Conservation (phyloP, 2,329 filamentous ascomycete genomes). For the Trichoderma koningiopsis region DNA sequence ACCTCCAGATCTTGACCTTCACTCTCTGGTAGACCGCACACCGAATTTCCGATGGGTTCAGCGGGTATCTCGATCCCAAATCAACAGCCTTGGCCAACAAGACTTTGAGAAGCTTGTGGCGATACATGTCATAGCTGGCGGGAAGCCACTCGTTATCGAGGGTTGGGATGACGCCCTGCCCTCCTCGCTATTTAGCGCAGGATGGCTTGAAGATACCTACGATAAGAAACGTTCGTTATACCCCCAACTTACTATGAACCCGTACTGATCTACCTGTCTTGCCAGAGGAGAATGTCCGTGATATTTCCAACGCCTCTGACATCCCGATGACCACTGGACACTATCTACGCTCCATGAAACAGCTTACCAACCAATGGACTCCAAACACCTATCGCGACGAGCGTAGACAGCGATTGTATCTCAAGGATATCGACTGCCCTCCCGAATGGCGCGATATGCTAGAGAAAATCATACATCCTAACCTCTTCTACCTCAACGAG, state of each 20-base stretch:
- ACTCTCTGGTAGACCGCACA: slow-evolving; percentile 72
- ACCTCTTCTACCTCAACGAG: slow-evolving; percentile 89
- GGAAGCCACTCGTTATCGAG: slow-evolving; percentile 87
- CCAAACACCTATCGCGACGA: slow-evolving; percentile 75
- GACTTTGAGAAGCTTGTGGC: slow-evolving; percentile 84
- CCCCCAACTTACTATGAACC: neutral
- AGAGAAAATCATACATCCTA: slow-evolving; percentile 73
- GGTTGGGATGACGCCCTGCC: slow-evolving; percentile 80
- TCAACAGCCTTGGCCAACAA: slow-evolving; percentile 73
- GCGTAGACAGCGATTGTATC: slow-evolving; percentile 80
- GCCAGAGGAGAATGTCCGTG: slow-evolving; percentile 79
- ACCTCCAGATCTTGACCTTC: slow-evolving; percentile 79
- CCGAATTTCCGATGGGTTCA: slow-evolving; percentile 86
- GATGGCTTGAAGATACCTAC: slow-evolving; percentile 79
- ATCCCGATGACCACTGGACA: slow-evolving; percentile 86
- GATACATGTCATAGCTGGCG: slow-evolving; percentile 79
- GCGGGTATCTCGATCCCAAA: slow-evolving; percentile 75
- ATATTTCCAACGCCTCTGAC: slow-evolving; percentile 71
- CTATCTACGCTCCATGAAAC: slow-evolving; percentile 84
- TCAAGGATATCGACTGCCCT: slow-evolving; percentile 97
- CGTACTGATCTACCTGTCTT: slow-evolving; percentile 30
- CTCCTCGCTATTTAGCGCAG: slow-evolving; percentile 72
- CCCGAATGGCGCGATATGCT: slow-evolving; percentile 81
- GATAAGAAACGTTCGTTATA: slow-evolving; percentile 70
- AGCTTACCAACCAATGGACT: slow-evolving; percentile 81